Evolutionary conservation across 768 basidiomycete species (phyloP).

Genomic region (Dictyophora rubrovolvata): DNA sequence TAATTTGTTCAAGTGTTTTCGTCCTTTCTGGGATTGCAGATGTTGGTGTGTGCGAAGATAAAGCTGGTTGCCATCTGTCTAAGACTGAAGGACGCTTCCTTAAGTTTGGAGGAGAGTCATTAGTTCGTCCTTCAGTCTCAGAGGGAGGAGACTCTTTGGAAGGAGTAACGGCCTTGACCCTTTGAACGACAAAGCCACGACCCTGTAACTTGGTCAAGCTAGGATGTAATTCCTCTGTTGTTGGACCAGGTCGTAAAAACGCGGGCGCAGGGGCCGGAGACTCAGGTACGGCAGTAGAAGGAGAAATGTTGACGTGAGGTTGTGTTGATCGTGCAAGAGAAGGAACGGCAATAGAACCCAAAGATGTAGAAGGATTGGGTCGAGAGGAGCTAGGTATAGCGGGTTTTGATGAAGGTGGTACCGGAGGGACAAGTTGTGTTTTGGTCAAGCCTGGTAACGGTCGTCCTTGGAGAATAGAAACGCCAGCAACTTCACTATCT

Average conservation of each 20-base stretch:
- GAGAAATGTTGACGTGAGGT: slow-evolving; percentile 31
- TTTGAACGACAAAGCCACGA: slow-evolving; percentile 76
- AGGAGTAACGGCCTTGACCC: slow-evolving; percentile 45
- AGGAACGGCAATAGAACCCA: slow-evolving; percentile 13
- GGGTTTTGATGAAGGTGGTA: slow-evolving; percentile 22
- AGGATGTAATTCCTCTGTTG: slow-evolving; percentile 65
- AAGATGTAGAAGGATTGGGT: slow-evolving; percentile 22
- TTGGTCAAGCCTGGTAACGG: slow-evolving; percentile 3
- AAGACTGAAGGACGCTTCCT: slow-evolving; percentile 39
- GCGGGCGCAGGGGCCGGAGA: slow-evolving; percentile 41
- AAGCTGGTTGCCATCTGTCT: slow-evolving; percentile 55
- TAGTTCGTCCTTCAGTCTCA: not conserved
- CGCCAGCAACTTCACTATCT: not conserved
- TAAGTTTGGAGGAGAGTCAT: slow-evolving; percentile 21
- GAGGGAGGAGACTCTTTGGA: not conserved
- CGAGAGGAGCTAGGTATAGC: slow-evolving; percentile 14
- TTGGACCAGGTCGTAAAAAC: slow-evolving; percentile 41
- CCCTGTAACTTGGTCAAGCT: slow-evolving; percentile 77
- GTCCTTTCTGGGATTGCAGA: slow-evolving; percentile 19
- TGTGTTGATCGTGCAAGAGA: slow-evolving; percentile 45
- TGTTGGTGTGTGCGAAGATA: slow-evolving; percentile 28
- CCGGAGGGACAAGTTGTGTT: slow-evolving; percentile 8
- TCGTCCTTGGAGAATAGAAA: not conserved
- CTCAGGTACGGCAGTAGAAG: slow-evolving; percentile 31
- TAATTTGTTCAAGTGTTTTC: not conserved